phyloP scores from a whole-genome alignment of 2,329 filamentous ascomycete species.

The Paramyrothecium roridum region DNA sequence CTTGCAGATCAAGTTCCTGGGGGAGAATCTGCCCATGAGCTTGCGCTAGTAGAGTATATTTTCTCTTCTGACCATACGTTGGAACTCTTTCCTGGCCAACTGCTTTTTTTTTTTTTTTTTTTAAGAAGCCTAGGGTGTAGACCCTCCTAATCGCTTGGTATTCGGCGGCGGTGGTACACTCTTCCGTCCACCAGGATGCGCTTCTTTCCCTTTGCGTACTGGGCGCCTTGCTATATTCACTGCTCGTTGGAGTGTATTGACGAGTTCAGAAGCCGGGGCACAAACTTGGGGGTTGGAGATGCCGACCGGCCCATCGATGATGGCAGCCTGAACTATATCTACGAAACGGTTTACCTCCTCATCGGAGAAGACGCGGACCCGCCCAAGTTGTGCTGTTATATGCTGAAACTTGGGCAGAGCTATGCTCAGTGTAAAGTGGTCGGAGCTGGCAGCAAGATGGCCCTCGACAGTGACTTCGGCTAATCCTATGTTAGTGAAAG shows the following conservation, averaged over 20 bases:
- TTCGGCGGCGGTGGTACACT: slow-evolving; percentile 7
- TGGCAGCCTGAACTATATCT: slow-evolving; percentile 8
- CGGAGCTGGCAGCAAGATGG: slow-evolving; percentile 12
- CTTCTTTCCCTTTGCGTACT: slow-evolving; percentile 4
- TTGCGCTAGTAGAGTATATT: slow-evolving; percentile 10
- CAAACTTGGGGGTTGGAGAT: slow-evolving; percentile 6
- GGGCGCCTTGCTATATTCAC: slow-evolving; percentile 4
- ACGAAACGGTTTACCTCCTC: slow-evolving; percentile 9
- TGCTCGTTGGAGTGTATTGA: slow-evolving; percentile 6
- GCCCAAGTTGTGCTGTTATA: slow-evolving; percentile 4
- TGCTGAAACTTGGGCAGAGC: slow-evolving; percentile 4
- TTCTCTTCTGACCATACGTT: slow-evolving; percentile 5
- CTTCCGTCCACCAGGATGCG: slow-evolving; percentile 11
- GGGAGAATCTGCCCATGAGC: slow-evolving; percentile 8
- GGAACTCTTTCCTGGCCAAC: slow-evolving; percentile 7
- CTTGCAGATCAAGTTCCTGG: slow-evolving; percentile 4
- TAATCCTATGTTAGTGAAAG: slow-evolving; percentile 5
- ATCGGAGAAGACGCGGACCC: slow-evolving; percentile 10
- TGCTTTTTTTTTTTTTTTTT: slow-evolving; percentile 7
- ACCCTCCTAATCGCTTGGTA: slow-evolving; percentile 8
- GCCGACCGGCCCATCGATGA: slow-evolving; percentile 1
- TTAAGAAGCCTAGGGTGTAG: slow-evolving; percentile 8
- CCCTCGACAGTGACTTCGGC: slow-evolving; percentile 9
- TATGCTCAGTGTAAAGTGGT: slow-evolving; percentile 12
- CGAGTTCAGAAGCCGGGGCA: slow-evolving; percentile 5